These are phyloP conservation scores for Periconia sp. DNA, from an alignment of 2,329 filamentous ascomycete genomes.

Conservation along the genomic window DNA sequence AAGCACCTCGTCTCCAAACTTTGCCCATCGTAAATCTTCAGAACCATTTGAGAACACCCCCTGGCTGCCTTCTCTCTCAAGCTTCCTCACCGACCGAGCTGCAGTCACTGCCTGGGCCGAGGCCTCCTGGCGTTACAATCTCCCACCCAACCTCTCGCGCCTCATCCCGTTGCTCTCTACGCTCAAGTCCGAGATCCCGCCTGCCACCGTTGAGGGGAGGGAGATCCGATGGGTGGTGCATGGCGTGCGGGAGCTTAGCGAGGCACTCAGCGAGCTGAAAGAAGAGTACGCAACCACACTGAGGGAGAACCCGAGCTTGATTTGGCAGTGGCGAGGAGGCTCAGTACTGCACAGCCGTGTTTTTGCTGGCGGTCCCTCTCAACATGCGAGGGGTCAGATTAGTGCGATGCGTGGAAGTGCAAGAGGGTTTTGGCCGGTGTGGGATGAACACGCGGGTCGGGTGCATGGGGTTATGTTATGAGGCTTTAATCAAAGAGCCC, in stretches of 20 bases:
- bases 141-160: conserved; percentile 37
- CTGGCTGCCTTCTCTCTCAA: conserved; percentile 30
- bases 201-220: conserved; percentile 29
- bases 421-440: conserved; percentile 7
- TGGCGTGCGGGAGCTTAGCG: conserved; percentile 30
- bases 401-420: conserved; percentile 12
- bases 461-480: no score
- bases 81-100: conserved; percentile 31
- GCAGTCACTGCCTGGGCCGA: conserved; percentile 40
- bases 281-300: conserved; percentile 25
- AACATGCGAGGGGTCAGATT: neutral
- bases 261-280: conserved; percentile 28
- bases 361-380: neutral
- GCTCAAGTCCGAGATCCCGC: conserved; percentile 26
- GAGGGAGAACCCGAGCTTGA: conserved; percentile 31
- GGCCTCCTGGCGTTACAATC: conserved; percentile 37
- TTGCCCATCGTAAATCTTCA: neutral
- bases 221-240: conserved; percentile 30
- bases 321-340: conserved; percentile 33
- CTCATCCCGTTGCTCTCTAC: conserved; percentile 30
- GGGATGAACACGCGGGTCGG: conserved; percentile 10
- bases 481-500: no score
- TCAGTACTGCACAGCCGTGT: neutral
- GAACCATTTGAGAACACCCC: conserved; percentile 11
- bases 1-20: conserved; percentile 2